Base-by-base conservation (phyloP, 2,329 filamentous ascomycete genomes). In the Sordariomycetes sp. region DNA sequence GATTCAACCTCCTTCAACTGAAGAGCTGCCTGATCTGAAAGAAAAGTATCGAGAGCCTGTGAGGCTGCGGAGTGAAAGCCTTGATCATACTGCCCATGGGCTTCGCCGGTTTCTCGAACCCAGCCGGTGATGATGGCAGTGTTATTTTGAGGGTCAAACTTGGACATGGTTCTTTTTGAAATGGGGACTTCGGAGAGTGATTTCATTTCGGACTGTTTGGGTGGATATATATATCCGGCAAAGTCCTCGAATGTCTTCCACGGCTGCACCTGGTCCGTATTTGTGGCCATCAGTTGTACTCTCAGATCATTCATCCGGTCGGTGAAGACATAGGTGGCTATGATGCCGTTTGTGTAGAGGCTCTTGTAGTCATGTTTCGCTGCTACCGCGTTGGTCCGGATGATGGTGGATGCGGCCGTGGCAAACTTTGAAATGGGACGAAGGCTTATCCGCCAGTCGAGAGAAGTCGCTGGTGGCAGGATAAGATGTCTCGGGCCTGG, bases 391-490 rank as follows among this genome's bases (percentile, higher is more conserved):
- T 57, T 34, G 1, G 54, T 53, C n/a, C 60, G 58, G 28, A 62
- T 52, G 57, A 66, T 68, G 1, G 68, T 70, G 4, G 63, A 53
- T 4, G 35, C 59, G 10, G 62, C 62, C 1, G 68, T 58, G 2
- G 64, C 64, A 10, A 66, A 50, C 32, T 68, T 65, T 6, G 65
- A 63, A 7, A 69, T 58, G 10, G 17, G 28, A 22, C 59, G 45
- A 50, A 50, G 45, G 20, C 45, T 22, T 5, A 50, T 22, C 45
- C 20, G 20, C 45, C 45, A 50, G 20, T 50, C 45, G 12, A 22
- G 20, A 10, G 22, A 20, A 7, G 10, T 50, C 59, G 55, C 64
- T 62, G 1, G 62, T 57, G 34, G 53, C 10, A 64, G 62, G 42
- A 68, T 54, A 8, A 67, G 24, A 24, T 70, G 66, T 1, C 63